Base-by-base conservation (phyloP, 164 flowering plant species). In the Aristolochia fimbriata region DNA sequence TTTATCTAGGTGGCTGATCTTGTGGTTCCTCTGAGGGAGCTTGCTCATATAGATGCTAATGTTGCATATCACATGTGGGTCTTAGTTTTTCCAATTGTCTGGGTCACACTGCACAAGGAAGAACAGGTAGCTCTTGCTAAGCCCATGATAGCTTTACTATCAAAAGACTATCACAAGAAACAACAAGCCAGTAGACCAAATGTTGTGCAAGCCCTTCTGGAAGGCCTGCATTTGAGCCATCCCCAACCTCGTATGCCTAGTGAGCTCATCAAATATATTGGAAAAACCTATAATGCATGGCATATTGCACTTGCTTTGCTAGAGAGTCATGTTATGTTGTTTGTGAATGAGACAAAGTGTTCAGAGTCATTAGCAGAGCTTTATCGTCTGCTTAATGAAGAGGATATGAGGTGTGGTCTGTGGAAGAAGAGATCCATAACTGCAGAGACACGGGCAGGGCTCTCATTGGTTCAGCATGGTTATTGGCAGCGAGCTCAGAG, bases 251-350 rank as follows among this genome's bases (percentile, higher is more conserved):
- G 92, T 57, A 88, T 94, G 90, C 97, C 99, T 31, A 91, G 99
- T 73, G 99, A 94, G 64, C 91, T 94, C 43, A 94, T 94, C 67
- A 94, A 94, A 69, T 94, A 79, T 74, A 83, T 94, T 62, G 99
- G 99, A 49, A 94, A 88, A 73, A 94, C 97, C 33, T 91, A 84
- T 64, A 94, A 91, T 82, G 99, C 97, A n/a, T 94, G 99, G 99
- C 91, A 88, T 69, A 84, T 85, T 60, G 83, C 99, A 33, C 60
- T 94, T 70, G 87, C 90, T 59, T 71, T 94, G 65, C 78, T 94
- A 51, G 99, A 94, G 78, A 88, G 95, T 70, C 99, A 88, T 75
- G 97, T 94, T 16, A 83, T 91, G 95, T 59, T 90, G 72, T 91
- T 91, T 76, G 68, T 69, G 80, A 91, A 84, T 77, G 99, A 94